Conservation (phyloP, 2,329 filamentous ascomycete genomes). For the Trichoderma arundinaceum region DNA sequence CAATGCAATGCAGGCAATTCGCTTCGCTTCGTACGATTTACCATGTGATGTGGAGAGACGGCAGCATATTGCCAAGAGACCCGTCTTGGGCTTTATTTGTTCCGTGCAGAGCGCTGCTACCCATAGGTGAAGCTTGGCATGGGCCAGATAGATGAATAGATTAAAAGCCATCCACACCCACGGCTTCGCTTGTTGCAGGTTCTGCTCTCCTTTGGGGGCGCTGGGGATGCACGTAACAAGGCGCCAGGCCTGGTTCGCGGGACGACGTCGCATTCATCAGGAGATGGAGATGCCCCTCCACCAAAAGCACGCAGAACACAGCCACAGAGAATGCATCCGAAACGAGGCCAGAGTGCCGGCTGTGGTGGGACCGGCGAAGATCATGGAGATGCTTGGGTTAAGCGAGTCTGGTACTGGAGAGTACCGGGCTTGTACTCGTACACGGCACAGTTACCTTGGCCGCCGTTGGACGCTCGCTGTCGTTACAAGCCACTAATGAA, state of each 20-base stretch:
- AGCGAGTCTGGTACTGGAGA: constrained; percentile 10
- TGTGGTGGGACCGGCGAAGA: constrained; percentile 25
- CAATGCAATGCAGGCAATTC: background rate
- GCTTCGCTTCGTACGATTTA: constrained; percentile 12
- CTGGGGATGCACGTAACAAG: background rate
- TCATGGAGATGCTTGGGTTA: constrained; percentile 14
- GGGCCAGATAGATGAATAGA: constrained; percentile 6
- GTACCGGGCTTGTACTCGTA: constrained; percentile 1
- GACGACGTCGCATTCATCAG: constrained; percentile 7
- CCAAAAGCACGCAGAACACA: background rate
- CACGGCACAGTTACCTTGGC: background rate
- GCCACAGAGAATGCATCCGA: background rate
- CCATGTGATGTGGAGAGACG: constrained; percentile 4
- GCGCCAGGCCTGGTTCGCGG: background rate
- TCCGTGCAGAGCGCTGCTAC: background rate
- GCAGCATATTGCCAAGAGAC: background rate
- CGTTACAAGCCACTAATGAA: too few relatives aligned
- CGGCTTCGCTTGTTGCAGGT: background rate
- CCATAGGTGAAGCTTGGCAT: background rate
- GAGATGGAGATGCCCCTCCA: constrained; percentile 5
- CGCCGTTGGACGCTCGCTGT: too few relatives aligned
- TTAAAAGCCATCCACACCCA: background rate
- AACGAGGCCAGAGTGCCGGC: constrained; percentile 20
- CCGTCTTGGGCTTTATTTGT: background rate
- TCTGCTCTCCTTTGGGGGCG: too few relatives aligned